These are phyloP conservation scores for Boletellus ananiceps DNA, from an alignment of 768 basidiomycete species.

Conservation along the genomic window DNA sequence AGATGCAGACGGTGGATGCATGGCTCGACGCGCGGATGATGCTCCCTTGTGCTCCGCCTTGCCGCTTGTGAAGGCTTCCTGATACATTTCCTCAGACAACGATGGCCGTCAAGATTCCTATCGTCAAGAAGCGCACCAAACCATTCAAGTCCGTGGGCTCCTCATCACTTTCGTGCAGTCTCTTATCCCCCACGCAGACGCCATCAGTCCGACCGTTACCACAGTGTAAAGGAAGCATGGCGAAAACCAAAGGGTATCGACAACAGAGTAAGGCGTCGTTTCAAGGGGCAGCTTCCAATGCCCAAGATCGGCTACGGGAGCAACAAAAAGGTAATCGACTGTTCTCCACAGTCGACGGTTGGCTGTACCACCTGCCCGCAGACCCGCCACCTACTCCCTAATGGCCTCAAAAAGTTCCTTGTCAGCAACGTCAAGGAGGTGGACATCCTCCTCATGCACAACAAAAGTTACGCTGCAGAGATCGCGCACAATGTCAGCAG, in stretches of 20 bases:
- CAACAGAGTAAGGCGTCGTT: slow-evolving; percentile 92
- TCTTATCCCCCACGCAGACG: slow-evolving; percentile 52
- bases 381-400: slow-evolving; percentile 95
- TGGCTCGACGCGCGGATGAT: slow-evolving; percentile 20
- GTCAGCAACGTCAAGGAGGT: slow-evolving; percentile 92
- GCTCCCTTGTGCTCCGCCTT: neutral
- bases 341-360: neutral
- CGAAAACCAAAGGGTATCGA: slow-evolving; percentile 99
- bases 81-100: slow-evolving; percentile 24
- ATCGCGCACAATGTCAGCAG: slow-evolving; percentile 96
- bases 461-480: slow-evolving; percentile 92
- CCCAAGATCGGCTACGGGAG: slow-evolving; percentile 85
- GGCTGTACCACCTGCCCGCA: slow-evolving; percentile 22
- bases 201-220: slow-evolving; percentile 98
- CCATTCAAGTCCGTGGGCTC: slow-evolving; percentile 79
- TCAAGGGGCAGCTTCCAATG: slow-evolving; percentile 96
- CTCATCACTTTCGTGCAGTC: neutral
- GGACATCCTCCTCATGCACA: slow-evolving; percentile 96
- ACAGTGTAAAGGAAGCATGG: slow-evolving; percentile 97
- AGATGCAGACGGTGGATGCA: slow-evolving; percentile 21
- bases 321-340: slow-evolving; percentile 66
- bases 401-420: slow-evolving; percentile 92
- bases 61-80: slow-evolving; percentile 7
- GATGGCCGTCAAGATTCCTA: slow-evolving; percentile 54
- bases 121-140: slow-evolving; percentile 97